phyloP scores from a whole-genome alignment of 2,329 filamentous ascomycete species.

The Aspergillus cejpii region DNA sequence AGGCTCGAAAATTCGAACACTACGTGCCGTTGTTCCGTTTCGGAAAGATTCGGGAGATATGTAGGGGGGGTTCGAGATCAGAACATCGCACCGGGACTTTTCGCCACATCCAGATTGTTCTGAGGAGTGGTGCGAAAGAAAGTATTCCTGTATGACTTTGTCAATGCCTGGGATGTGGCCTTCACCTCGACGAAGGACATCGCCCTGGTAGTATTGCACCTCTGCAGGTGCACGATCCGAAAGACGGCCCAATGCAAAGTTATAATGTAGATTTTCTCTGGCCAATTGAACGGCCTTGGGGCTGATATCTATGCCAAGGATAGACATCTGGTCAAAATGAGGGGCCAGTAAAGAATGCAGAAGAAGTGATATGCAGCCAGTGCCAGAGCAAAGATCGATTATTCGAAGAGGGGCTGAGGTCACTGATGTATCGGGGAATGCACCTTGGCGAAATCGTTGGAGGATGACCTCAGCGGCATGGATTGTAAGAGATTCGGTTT shows the following conservation, averaged over 20 bases:
- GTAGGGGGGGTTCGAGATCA: slow-evolving; percentile 89
- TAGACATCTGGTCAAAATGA: slow-evolving; percentile 39
- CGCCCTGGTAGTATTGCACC: slow-evolving; percentile 45
- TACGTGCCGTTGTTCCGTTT: slow-evolving; percentile 56
- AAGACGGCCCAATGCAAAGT: slow-evolving; percentile 33
- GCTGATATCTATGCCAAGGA: slow-evolving; percentile 72
- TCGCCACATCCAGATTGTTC: not conserved
- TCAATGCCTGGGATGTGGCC: slow-evolving; percentile 8
- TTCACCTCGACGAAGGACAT: slow-evolving; percentile 31
- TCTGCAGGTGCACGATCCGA: slow-evolving; percentile 23
- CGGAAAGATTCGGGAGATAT: slow-evolving; percentile 61
- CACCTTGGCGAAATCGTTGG: slow-evolving; percentile 7
- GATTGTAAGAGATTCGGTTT: slow-evolving; percentile 63
- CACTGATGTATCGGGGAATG: not conserved
- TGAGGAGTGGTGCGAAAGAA: not conserved
- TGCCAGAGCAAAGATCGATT: slow-evolving; percentile 83
- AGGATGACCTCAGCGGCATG: slow-evolving; percentile 48
- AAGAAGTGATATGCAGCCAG: slow-evolving; percentile 79
- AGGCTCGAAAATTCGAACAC: slow-evolving; percentile 77
- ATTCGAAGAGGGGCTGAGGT: slow-evolving; percentile 47
- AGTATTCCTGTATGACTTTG: slow-evolving; percentile 9
- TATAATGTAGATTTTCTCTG: slow-evolving; percentile 54
- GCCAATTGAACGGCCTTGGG: slow-evolving; percentile 59
- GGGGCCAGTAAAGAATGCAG: slow-evolving; percentile 56
- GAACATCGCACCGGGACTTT: slow-evolving; percentile 49